Evolutionary conservation across 1,284 basidiomycete genomes (phyloP).

Genomic region (Microbotryomycetes sp.): DNA sequence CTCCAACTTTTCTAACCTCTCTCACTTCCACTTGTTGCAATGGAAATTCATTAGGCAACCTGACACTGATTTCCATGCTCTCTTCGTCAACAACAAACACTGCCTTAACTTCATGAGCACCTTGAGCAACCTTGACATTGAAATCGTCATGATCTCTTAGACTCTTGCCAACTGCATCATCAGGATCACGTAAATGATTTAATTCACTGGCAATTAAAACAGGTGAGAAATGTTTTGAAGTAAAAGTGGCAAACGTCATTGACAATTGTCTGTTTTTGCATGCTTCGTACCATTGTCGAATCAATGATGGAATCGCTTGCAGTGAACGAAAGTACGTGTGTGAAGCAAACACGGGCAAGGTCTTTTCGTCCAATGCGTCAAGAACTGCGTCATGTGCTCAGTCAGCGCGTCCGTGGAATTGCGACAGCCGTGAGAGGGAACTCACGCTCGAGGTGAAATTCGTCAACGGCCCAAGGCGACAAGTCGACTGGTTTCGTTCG

Average conservation of each 20-base stretch:
- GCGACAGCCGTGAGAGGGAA: slow-evolving; percentile 16
- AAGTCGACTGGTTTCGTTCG: slow-evolving; percentile 62
- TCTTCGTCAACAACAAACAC: slow-evolving; percentile 90
- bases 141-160: slow-evolving; percentile 71
- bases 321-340: slow-evolving; percentile 84
- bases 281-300: slow-evolving; percentile 76
- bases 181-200: slow-evolving; percentile 62
- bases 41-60: slow-evolving; percentile 86
- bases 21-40: slow-evolving; percentile 80
- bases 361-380: slow-evolving; percentile 31
- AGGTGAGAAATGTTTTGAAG: slow-evolving; percentile 81
- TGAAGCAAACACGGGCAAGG: slow-evolving; percentile 67
- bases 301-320: slow-evolving; percentile 69
- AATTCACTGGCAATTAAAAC: slow-evolving; percentile 80
- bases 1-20: slow-evolving; percentile 77
- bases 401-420: slow-evolving; percentile 46
- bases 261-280: slow-evolving; percentile 85
- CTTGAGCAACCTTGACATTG: slow-evolving; percentile 62
- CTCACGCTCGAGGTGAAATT: slow-evolving; percentile 75
- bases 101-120: slow-evolving; percentile 67
- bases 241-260: slow-evolving; percentile 67
- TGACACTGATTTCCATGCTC: slow-evolving; percentile 80
- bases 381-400: slow-evolving; percentile 44
- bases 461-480: slow-evolving; percentile 75
- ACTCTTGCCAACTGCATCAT: slow-evolving; percentile 43